Base-by-base conservation (phyloP, 73 alveolate genomes). In the Paramecium pentaurelia region DNA sequence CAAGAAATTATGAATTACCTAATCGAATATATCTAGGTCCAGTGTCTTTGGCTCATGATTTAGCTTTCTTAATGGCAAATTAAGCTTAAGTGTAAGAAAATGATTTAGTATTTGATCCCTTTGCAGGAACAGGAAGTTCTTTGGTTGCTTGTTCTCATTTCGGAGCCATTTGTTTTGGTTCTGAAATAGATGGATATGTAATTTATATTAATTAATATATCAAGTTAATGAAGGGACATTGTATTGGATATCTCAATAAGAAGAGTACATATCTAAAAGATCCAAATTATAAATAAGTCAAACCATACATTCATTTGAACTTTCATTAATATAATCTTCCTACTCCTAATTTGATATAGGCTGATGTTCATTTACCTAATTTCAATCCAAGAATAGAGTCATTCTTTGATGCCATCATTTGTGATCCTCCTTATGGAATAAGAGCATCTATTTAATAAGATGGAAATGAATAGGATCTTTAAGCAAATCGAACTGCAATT, bases 381-480 rank as follows among this genome's bases (percentile, higher is more conserved):
- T 71, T 54, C 28, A 71, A 44, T 89, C 71, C 71, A 7, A 86
- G 77, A 32, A 51, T 92, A 12, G 96, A 90, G 27, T 93, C 80
- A 37, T 40, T 97, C 27, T 98, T 98, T 92, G 99, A 98, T 96
- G 96, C 99, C 3, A 96, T 98, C 32, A 93, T 98, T 4, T 98
- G 99, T 54, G 99, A 98, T 92, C 99, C 99, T 44, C 99, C 99
- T 12, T 98, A 98, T 95, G 99, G 99, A 6, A 96, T 98, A 85
- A 95, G 99, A 87, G 99, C 99, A 8, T 91, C 95, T 37, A 94
- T 86, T 34, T 27, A 73, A 68, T 37, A 89, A 32, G 87, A 88
- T 45, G 97, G 37, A 20, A 20, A 32, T 73, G 87, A 36, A 6
- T 25, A 95, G 18, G 95, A 92, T 86, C 93, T 89, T 45, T 58